Evolutionary conservation across 345 rosid species (phyloP).

Genomic region (Chamaenerion angustifolium): DNA sequence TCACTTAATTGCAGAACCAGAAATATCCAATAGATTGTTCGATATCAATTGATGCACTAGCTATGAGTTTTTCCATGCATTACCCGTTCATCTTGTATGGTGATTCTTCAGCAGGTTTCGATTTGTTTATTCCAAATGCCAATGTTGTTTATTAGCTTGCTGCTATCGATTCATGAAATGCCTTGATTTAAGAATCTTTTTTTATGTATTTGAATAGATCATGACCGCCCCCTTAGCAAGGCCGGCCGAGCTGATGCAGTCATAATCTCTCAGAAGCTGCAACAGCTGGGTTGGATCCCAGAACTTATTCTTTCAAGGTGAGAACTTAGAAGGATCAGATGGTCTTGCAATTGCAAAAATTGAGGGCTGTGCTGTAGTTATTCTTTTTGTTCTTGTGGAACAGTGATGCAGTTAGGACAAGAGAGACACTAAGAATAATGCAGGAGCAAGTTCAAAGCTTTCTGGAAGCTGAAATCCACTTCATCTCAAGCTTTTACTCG

Average conservation of each 20-base stretch:
- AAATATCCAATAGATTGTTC: too few relatives aligned
- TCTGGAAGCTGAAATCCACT: conserved; percentile 61
- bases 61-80: too few relatives aligned
- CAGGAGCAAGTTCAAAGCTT: conserved; percentile 64
- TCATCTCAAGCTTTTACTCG: conserved; percentile 87
- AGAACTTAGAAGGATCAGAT: background rate
- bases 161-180: background rate
- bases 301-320: conserved; percentile 76
- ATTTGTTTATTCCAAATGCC: too few relatives aligned
- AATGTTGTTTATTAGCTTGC: too few relatives aligned
- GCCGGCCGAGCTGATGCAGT: conserved; percentile 54
- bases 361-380: too few relatives aligned
- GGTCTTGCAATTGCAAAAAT: background rate
- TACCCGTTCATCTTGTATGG: too few relatives aligned
- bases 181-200: background rate
- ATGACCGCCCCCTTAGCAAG: conserved; percentile 78
- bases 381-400: background rate
- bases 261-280: conserved; percentile 49
- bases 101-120: too few relatives aligned
- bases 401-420: conserved; percentile 75
- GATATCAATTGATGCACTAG: too few relatives aligned
- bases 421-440: conserved; percentile 74
- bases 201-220: conserved; percentile 26
- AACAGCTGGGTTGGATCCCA: conserved; percentile 76
- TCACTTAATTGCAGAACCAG: too few relatives aligned